Evolutionary conservation across 2,329 filamentous ascomycete species (phyloP), one percentile per base, ranked within the genome.

Genomic region (Arthrobotrys musiformis): DNA sequence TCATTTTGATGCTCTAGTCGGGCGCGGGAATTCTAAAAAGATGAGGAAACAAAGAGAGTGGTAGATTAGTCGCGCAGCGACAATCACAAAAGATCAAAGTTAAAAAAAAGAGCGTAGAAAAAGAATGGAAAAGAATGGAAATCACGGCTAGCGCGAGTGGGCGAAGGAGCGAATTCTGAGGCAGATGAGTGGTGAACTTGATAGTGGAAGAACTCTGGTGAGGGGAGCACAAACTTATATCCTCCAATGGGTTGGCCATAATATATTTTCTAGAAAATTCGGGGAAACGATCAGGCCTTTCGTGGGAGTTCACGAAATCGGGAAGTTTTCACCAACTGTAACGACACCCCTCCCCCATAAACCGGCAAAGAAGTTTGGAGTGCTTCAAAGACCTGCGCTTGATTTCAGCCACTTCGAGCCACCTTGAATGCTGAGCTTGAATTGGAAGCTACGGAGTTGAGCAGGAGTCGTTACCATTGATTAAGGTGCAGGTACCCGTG

Each of bases 31-130:
- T 35, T 50, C 6, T 35, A 46, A 63, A 58, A 44, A 48, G 8
- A 7, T 40, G 8, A 40, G 11, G 11, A 5, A 35, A 35, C 5
- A 11, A 7, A 48, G 22, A 33, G 46, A 66, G 35, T 42, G 40
- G 40, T 42, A 30, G 40, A 58, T 19, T 50, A 37, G 56, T 70
- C 72, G 64, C 72, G 52, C 64, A 76, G 72, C 72, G 72, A 76
- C 60, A 28, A 22, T 30, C 4, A 9, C 19, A 22, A 44, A 72
- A 40, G 28, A 50, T n/a, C 30, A 70, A 22, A 4, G 15, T 26
- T 40, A 19, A 69, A 60, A 40, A 61, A 42, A 61, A 30, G 19
- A 48, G 15, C 28, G 30, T 30, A 44, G 24, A 37, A 11, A 60
- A 24, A 30, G 35, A 56, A 54, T 33, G 11, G 19, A 24, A 70